Conservation (phyloP, 2,329 filamentous ascomycete species). For the Domatiomyces globalis region DNA sequence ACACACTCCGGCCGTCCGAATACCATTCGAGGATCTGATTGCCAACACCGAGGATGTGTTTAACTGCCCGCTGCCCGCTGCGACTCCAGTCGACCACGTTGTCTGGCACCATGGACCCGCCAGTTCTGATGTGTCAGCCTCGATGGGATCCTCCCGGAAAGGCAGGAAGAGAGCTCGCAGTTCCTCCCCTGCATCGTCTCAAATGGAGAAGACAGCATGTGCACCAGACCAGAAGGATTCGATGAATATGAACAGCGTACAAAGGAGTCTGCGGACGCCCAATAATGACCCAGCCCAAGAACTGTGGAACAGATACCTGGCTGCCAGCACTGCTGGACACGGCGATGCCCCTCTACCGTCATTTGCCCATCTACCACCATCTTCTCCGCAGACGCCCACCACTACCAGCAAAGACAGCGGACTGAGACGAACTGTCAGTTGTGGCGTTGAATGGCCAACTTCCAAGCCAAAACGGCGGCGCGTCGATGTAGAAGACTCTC, state of each 20-base stretch:
- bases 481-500: slow-evolving; percentile 33
- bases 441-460: slow-evolving; percentile 53
- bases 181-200: slow-evolving; percentile 59
- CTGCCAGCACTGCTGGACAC: slow-evolving; percentile 33
- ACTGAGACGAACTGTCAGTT: slow-evolving; percentile 53
- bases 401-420: slow-evolving; percentile 34
- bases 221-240: slow-evolving; percentile 28
- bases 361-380: slow-evolving; percentile 52
- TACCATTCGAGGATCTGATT: slow-evolving; percentile 47
- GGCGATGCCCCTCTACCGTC: slow-evolving; percentile 40
- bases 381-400: slow-evolving; percentile 52
- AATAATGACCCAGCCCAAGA: slow-evolving; percentile 59
- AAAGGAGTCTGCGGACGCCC: slow-evolving; percentile 48
- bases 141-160: slow-evolving; percentile 33
- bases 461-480: slow-evolving; percentile 49
- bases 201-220: slow-evolving; percentile 27
- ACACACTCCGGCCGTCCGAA: slow-evolving; percentile 44
- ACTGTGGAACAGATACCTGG: slow-evolving; percentile 61
- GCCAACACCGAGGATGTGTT: slow-evolving; percentile 45
- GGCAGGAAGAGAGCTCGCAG: slow-evolving; percentile 56
- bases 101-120: slow-evolving; percentile 41
- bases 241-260: slow-evolving; percentile 46
- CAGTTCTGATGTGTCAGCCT: slow-evolving; percentile 29
- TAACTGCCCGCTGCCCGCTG: slow-evolving; percentile 32
- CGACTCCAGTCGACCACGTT: slow-evolving; percentile 47